Conservation (phyloP, 2,329 filamentous ascomycete species). For the Camptophora hylomeconis region DNA sequence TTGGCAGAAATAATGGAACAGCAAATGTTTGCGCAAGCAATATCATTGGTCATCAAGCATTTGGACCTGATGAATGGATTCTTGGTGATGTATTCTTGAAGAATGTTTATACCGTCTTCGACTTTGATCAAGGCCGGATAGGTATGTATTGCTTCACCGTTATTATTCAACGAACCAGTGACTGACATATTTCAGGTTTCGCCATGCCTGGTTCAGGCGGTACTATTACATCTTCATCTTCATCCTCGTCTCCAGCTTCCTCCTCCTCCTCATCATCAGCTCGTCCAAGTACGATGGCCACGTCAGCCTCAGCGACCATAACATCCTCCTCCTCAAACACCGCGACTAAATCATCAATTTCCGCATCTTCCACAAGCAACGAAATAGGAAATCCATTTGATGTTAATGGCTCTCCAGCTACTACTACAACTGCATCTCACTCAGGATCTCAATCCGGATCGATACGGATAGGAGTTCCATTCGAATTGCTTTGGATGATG, state of each 20-base stretch:
- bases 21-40: conserved; percentile 47
- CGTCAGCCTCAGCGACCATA: conserved; percentile 37
- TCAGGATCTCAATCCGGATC: conserved; percentile 39
- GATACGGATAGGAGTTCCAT: conserved; percentile 42
- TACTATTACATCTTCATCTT: background rate
- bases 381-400: conserved; percentile 34
- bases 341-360: conserved; percentile 48
- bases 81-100: conserved; percentile 77
- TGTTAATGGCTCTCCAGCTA: conserved; percentile 43
- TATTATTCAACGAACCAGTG: conserved; percentile 4
- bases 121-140: conserved; percentile 45
- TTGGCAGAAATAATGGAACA: conserved; percentile 28
- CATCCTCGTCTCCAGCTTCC: conserved; percentile 4
- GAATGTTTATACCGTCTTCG: conserved; percentile 80
- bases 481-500: conserved; percentile 48
- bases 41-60: conserved; percentile 58
- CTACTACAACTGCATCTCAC: background rate
- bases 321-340: conserved; percentile 45
- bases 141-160: conserved; percentile 18
- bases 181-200: conserved; percentile 11
- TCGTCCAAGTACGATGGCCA: conserved; percentile 14
- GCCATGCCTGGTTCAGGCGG: conserved; percentile 1
- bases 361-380: conserved; percentile 35
- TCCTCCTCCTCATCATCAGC: conserved; percentile 1
- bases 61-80: conserved; percentile 55